Evolutionary conservation across 768 basidiomycete species (phyloP).

Genomic region (Mycena vulgaris): DNA sequence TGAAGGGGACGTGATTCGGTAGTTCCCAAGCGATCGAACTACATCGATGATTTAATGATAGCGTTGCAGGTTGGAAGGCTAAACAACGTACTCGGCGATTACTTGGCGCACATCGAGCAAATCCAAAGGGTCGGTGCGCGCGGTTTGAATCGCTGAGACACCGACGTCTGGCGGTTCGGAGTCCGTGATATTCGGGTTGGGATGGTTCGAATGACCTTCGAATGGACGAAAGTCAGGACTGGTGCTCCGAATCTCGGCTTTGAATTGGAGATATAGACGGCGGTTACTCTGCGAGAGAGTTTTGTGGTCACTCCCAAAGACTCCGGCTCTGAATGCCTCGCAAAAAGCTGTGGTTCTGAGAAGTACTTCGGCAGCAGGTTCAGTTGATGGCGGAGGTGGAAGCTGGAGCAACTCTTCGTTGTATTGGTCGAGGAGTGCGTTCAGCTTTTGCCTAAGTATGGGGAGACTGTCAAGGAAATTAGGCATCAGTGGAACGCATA

Average conservation of each 20-base stretch:
- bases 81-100: slow-evolving; percentile 51
- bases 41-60: neutral
- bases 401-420: slow-evolving; percentile 53
- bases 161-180: slow-evolving; percentile 21
- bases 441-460: slow-evolving; percentile 56
- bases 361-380: slow-evolving; percentile 64
- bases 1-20: slow-evolving; percentile 57
- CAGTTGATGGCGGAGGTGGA: slow-evolving; percentile 54
- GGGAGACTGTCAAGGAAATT: slow-evolving; percentile 59
- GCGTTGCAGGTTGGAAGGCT: neutral
- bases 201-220: slow-evolving; percentile 6
- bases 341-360: slow-evolving; percentile 63
- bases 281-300: slow-evolving; percentile 54
- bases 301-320: slow-evolving; percentile 54
- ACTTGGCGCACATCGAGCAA: slow-evolving; percentile 51
- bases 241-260: slow-evolving; percentile 53
- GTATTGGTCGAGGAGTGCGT: slow-evolving; percentile 55
- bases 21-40: slow-evolving; percentile 62
- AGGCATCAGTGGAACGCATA: slow-evolving; percentile 4
- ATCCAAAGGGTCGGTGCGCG: slow-evolving; percentile 39
- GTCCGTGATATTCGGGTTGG: slow-evolving; percentile 5
- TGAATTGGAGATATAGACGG: slow-evolving; percentile 51
- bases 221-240: slow-evolving; percentile 57
- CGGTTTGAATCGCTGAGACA: neutral
- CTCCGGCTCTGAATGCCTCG: slow-evolving; percentile 49